phyloP scores from a whole-genome alignment of 495 filamentous ascomycete genomes.

The Aspergillus baeticus region DNA sequence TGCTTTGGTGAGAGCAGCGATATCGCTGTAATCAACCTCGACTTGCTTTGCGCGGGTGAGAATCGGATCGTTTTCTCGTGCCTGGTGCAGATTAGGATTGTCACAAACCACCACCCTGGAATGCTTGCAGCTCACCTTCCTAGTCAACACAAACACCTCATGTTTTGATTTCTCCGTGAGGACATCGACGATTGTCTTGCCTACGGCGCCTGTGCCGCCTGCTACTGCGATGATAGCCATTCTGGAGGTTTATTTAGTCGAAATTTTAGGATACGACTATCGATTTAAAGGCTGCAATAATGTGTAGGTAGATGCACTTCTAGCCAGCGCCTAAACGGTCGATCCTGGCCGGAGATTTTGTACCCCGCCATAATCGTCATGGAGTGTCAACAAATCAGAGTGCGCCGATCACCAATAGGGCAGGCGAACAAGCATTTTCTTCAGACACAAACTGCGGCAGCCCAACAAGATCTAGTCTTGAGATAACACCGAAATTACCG shows the following conservation, averaged over 20 bases:
- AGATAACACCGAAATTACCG: too few relatives aligned
- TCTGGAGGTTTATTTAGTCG: neutral
- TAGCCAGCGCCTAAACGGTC: too few relatives aligned
- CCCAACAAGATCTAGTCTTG: too few relatives aligned
- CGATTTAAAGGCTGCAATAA: neutral
- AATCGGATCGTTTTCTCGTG: slow-evolving; percentile 3
- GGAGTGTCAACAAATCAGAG: too few relatives aligned
- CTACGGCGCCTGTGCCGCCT: slow-evolving; percentile 52
- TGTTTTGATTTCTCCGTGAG: slow-evolving; percentile 37
- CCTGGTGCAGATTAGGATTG: slow-evolving; percentile 1
- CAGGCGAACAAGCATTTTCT: too few relatives aligned
- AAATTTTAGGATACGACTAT: neutral
- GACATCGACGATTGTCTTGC: slow-evolving; percentile 50
- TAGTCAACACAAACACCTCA: slow-evolving; percentile 43
- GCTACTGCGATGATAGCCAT: slow-evolving; percentile 53
- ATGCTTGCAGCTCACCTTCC: slow-evolving; percentile 23
- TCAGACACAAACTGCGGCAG: too few relatives aligned
- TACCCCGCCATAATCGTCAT: too few relatives aligned
- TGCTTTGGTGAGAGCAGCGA: slow-evolving; percentile 31
- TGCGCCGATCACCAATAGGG: too few relatives aligned
- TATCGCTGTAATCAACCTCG: slow-evolving; percentile 43
- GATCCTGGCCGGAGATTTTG: too few relatives aligned
- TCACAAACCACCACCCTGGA: too few relatives aligned
- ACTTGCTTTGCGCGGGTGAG: slow-evolving; percentile 17
- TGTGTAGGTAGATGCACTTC: too few relatives aligned